Evolutionary conservation across 306 rosid genomes (phyloP).

Genomic region (Quercus engelmannii): DNA sequence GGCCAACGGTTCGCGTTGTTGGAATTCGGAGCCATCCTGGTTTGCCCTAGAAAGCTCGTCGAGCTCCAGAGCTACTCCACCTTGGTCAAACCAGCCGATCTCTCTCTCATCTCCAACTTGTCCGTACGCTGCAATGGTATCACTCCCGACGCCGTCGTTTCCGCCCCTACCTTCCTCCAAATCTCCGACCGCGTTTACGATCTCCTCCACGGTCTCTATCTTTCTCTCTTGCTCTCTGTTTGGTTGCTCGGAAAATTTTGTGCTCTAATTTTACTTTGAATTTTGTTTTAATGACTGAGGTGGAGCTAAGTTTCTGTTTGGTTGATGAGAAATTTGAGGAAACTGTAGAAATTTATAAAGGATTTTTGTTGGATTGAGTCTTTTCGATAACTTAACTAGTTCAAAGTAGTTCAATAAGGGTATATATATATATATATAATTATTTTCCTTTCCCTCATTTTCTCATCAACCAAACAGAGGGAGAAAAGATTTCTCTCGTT

Average conservation of each 20-base stretch:
- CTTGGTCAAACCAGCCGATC: conserved; percentile 57
- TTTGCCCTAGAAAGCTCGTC: conserved; percentile 77
- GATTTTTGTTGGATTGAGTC: neutral
- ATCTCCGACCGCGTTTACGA: conserved; percentile 62
- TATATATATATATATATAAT: too few species aligned
- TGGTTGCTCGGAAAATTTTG: neutral
- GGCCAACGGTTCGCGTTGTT: conserved; percentile 55
- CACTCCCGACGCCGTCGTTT: conserved; percentile 46
- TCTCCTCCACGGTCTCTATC: conserved; percentile 69
- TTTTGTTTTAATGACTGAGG: too few species aligned
- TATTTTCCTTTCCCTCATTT: neutral
- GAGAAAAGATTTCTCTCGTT: neutral
- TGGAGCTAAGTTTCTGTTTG: neutral
- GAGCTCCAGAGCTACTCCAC: conserved; percentile 76
- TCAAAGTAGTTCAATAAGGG: neutral
- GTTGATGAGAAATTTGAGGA: neutral
- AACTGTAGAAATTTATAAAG: too few species aligned
- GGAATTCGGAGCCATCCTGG: conserved; percentile 87
- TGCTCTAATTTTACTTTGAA: neutral
- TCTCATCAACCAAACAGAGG: neutral
- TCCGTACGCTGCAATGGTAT: conserved; percentile 91
- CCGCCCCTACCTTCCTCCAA: conserved; percentile 66
- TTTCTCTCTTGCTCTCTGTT: neutral
- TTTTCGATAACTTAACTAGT: neutral
- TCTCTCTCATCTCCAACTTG: conserved; percentile 54